Evolutionary conservation across 1,139 yeast genomes (phyloP).

Genomic region (Saccharomyces hybrid): DNA sequence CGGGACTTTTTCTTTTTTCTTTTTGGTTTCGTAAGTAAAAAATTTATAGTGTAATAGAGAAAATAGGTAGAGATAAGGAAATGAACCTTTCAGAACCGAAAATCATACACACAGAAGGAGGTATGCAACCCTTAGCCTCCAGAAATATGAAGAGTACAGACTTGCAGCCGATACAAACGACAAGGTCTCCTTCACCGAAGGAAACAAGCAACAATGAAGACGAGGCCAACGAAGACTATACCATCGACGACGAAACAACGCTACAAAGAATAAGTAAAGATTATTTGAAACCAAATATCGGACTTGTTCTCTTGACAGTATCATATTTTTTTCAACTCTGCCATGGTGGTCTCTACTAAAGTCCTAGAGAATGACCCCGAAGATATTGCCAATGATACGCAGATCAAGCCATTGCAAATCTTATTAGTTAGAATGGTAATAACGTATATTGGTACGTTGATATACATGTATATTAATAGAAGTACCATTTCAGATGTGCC

Average conservation of each 20-base stretch:
- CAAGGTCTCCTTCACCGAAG: neutral
- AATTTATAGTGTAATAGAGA: neutral
- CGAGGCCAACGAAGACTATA: neutral
- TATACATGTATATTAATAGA: constrained; percentile 45
- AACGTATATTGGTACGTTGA: constrained; percentile 52
- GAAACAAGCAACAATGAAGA: neutral
- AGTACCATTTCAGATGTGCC: constrained; percentile 51
- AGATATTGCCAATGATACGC: constrained; percentile 13
- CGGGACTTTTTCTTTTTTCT: neutral
- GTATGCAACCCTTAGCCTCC: neutral
- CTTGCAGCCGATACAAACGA: neutral
- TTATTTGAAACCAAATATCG: constrained; percentile 31
- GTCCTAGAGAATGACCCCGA: constrained; percentile 52
- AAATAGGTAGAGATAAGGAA: neutral
- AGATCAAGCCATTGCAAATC: constrained; percentile 67
- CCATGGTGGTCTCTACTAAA: constrained; percentile 71
- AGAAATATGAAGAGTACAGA: neutral
- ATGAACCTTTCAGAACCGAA: neutral
- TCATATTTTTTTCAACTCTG: constrained; percentile 68
- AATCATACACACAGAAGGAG: neutral
- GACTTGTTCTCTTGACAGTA: constrained; percentile 38
- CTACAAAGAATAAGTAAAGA: constrained; percentile 11
- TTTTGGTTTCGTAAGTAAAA: neutral
- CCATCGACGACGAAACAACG: constrained; percentile 1
- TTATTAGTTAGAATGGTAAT: constrained; percentile 68